These are phyloP conservation scores for Syncephalastrum sp. DNA, from an alignment of 371 early-diverging fungal genomes.

Conservation along the genomic window DNA sequence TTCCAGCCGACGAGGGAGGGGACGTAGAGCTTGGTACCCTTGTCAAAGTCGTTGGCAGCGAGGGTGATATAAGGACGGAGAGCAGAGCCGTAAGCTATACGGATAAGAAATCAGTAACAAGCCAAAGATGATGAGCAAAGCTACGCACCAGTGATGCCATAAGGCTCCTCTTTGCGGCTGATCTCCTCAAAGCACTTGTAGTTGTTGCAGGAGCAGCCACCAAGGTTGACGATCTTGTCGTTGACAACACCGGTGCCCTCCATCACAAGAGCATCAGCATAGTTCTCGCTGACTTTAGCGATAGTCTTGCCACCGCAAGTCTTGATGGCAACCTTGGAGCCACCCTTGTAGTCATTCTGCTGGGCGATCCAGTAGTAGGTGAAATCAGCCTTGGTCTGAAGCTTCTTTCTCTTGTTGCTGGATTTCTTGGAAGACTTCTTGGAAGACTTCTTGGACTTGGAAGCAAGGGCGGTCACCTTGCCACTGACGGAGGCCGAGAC, in stretches of 20 bases:
- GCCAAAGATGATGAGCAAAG: not conserved
- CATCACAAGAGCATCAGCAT: slow-evolving; percentile 51
- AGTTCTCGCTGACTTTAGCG: slow-evolving; percentile 38
- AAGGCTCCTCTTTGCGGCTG: slow-evolving; percentile 41
- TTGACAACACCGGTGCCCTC: slow-evolving; percentile 51
- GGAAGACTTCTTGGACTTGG: slow-evolving; percentile 14
- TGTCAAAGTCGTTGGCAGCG: slow-evolving; percentile 42
- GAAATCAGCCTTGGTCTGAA: slow-evolving; percentile 38
- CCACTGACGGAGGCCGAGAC: not conserved
- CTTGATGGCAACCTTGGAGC: slow-evolving; percentile 35
- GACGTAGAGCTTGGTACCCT: slow-evolving; percentile 47
- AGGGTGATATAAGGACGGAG: slow-evolving; percentile 49
- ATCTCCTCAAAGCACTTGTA: slow-evolving; percentile 50
- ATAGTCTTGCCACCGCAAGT: slow-evolving; percentile 43
- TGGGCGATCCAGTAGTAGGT: slow-evolving; percentile 56
- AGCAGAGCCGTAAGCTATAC: slow-evolving; percentile 36
- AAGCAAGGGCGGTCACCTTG: slow-evolving; percentile 15
- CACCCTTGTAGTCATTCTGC: slow-evolving; percentile 31
- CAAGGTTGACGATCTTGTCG: slow-evolving; percentile 45
- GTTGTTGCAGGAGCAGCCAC: slow-evolving; percentile 43
- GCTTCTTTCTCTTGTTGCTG: slow-evolving; percentile 31
- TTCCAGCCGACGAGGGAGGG: slow-evolving; percentile 42
- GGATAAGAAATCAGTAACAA: slow-evolving; percentile 1
- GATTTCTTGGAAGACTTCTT: slow-evolving; percentile 11
- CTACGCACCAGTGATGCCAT: slow-evolving; percentile 40